These are phyloP conservation scores for Helotiales sp. DNA, from an alignment of 2,329 filamentous ascomycete species.

Conservation along the genomic window DNA sequence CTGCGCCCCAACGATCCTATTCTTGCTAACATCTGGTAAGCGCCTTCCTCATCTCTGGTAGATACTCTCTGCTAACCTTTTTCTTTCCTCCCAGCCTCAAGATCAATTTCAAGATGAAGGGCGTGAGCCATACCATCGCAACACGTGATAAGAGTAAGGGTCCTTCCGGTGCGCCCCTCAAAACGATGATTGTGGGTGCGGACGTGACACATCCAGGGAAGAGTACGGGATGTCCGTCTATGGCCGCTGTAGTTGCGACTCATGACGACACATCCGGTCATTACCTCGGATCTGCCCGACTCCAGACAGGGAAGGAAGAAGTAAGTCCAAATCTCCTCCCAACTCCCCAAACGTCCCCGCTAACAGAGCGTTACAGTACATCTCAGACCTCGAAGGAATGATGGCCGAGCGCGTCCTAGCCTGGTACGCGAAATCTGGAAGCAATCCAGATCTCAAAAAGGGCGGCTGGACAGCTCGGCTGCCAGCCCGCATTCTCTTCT, in stretches of 20 bases:
- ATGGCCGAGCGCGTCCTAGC: conserved; percentile 19
- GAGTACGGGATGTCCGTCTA: conserved; percentile 16
- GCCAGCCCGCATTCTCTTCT: conserved; percentile 37
- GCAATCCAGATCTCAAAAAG: too few relatives aligned
- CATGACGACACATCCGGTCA: neutral
- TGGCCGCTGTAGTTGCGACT: conserved; percentile 17
- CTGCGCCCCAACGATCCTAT: neutral
- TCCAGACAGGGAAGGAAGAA: conserved; percentile 16
- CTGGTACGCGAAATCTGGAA: neutral
- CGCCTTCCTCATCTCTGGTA: neutral
- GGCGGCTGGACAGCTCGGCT: too few relatives aligned
- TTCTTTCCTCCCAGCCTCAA: conserved; percentile 33
- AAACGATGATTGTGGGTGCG: conserved; percentile 48
- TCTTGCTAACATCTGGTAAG: conserved; percentile 15
- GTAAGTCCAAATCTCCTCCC: neutral
- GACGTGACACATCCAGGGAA: conserved; percentile 50
- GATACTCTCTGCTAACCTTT: neutral
- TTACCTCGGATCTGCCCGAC: conserved; percentile 18
- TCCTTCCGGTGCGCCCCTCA: neutral
- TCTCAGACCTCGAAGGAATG: conserved; percentile 10
- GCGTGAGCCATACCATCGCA: conserved; percentile 27
- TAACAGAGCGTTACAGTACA: conserved; percentile 2
- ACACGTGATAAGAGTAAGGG: neutral
- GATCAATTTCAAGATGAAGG: conserved; percentile 36
- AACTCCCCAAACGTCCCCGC: too few relatives aligned